Evolutionary conservation across 2,329 filamentous ascomycete genomes (phyloP), one percentile per base, ranked within the genome.

Genomic region (Blumeriella jaapii): DNA sequence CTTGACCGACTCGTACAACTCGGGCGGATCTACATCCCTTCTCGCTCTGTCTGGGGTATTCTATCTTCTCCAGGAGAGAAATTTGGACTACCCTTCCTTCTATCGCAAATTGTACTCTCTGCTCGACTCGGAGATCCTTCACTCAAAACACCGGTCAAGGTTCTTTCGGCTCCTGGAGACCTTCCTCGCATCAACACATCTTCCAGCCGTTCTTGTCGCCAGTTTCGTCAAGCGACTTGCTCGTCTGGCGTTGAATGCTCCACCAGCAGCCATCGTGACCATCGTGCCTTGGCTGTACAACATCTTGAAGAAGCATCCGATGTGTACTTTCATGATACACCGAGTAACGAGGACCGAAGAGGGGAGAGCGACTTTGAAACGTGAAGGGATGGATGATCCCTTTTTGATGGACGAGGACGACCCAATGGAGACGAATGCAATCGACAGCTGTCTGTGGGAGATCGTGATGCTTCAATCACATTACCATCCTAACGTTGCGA

Each of bases 251-350:
- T 69, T 98, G n/a, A 78, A 83, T 52, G 87, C 85, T 0, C 89
- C 93, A 2, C 91, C 93, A 2, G 77, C 83, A 20, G 87, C 85
- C 18, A 81, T 96, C 34, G 87, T 96, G 11, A 79, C 78, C 35
- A 77, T 94, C 29, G 69, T 96, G 7, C 93, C 91, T 1, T 95
- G 85, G 77, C 78, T 89, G 33, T 98, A 98, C 66, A 98, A 98
- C 60, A 70, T 94, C 48, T 70, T 98, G 56, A 91, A 84, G 59
- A 73, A 72, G 46, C 91, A 98, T 56, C 89, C 89, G 1, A 76
- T 78, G 1, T 93, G 85, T 54, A 93, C 89, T 0, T 96, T 94
- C 53, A 93, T 98, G 86, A 74, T 98, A 47, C 93, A 98, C 58
- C 77, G 91, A 36, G 75, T 74, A 40, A 64, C 70, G 23, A 69